Percentiles rank a stretch among this genome's conserved stretches.
phyloP scores from a whole-genome alignment of 805 yeast species.

The Pichia rugopelliculosa region DNA sequence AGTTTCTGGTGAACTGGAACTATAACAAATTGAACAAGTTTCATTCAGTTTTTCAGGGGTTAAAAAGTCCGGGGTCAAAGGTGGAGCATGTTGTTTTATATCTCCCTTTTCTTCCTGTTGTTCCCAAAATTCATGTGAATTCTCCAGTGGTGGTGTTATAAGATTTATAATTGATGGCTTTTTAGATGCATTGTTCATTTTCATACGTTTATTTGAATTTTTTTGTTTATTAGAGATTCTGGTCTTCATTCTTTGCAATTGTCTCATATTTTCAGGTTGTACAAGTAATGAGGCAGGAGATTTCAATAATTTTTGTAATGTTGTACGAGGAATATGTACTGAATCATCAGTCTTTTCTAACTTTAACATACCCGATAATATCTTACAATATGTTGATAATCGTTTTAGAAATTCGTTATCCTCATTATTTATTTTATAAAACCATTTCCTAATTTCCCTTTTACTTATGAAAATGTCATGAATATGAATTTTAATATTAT shows the following conservation, averaged over 20 bases:
- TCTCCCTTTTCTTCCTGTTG: not conserved
- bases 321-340: not conserved
- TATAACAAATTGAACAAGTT: conserved; percentile 37
- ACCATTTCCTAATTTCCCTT: conserved; percentile 10
- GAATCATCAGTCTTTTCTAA: not conserved
- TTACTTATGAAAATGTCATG: conserved; percentile 24
- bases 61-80: conserved; percentile 4
- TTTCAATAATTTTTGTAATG: conserved; percentile 1
- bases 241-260: conserved; percentile 6
- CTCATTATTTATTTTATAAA: not conserved
- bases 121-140: not conserved
- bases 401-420: conserved; percentile 2
- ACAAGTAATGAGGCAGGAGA: conserved; percentile 7
- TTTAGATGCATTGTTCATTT: not conserved
- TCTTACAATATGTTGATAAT: conserved; percentile 1
- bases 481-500: conserved; percentile 22
- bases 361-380: not conserved
- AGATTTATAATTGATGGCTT: not conserved
- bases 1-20: conserved; percentile 35
- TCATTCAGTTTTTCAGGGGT: conserved; percentile 10
- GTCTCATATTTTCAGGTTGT: conserved; percentile 5
- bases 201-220: not conserved
- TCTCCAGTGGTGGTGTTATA: conserved; percentile 6
- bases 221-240: not conserved
- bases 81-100: not conserved